phyloP scores from a whole-genome alignment of 768 basidiomycete species.

The Pulveroboletus ravenelii region DNA sequence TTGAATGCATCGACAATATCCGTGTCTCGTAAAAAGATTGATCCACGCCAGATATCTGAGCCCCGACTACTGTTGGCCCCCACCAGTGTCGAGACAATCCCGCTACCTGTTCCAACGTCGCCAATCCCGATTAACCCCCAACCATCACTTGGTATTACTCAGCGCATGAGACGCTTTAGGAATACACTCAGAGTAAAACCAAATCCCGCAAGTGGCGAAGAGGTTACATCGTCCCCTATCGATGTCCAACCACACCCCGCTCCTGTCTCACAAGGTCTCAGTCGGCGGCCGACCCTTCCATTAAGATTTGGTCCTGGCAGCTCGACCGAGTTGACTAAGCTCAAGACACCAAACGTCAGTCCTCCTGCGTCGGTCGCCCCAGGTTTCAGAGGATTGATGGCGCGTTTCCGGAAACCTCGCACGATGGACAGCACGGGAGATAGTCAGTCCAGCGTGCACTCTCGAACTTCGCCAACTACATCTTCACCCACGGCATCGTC shows the following conservation, averaged over 20 bases:
- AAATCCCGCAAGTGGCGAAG: slow-evolving; percentile 48
- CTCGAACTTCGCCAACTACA: slow-evolving; percentile 30
- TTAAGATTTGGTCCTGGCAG: slow-evolving; percentile 33
- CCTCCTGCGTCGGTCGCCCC: slow-evolving; percentile 73
- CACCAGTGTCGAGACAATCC: slow-evolving; percentile 63
- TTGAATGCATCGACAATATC: slow-evolving; percentile 40
- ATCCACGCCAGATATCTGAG: slow-evolving; percentile 58
- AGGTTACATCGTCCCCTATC: slow-evolving; percentile 39
- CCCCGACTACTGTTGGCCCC: slow-evolving; percentile 65
- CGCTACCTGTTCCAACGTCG: slow-evolving; percentile 40
- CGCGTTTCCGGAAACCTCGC: slow-evolving; percentile 55
- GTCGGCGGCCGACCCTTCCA: slow-evolving; percentile 44
- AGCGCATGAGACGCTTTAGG: slow-evolving; percentile 67
- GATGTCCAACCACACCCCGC: slow-evolving; percentile 38
- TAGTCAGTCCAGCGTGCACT: slow-evolving; percentile 30
- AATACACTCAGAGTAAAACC: slow-evolving; percentile 59
- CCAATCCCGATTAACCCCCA: slow-evolving; percentile 34
- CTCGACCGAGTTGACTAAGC: slow-evolving; percentile 47
- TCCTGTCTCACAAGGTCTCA: slow-evolving; percentile 35
- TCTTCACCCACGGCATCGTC: slow-evolving; percentile 33
- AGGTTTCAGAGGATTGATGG: slow-evolving; percentile 76
- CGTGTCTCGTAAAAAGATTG: slow-evolving; percentile 50
- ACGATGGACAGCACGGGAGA: slow-evolving; percentile 23
- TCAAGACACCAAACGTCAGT: slow-evolving; percentile 51
- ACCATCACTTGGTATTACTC: slow-evolving; percentile 52